Evolutionary conservation across 352 stramenopile species (phyloP).

Genomic region (Hyaloperonospora brassicae): DNA sequence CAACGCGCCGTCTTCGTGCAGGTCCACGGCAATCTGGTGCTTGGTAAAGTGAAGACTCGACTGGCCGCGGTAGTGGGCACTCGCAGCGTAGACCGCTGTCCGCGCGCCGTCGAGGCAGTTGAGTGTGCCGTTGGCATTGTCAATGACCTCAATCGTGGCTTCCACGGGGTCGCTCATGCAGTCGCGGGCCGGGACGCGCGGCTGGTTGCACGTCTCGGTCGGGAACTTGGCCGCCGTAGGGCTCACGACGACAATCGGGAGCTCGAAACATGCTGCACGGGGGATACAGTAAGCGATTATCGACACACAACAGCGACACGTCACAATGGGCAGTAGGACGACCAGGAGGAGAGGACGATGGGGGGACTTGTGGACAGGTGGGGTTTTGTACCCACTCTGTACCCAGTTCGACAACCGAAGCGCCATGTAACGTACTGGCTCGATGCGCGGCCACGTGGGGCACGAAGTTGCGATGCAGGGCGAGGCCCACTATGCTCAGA

Average conservation of each 20-base stretch:
- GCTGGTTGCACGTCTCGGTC: constrained; percentile 43
- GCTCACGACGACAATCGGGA: constrained; percentile 44
- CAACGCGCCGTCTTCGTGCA: constrained; percentile 26
- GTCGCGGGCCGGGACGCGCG: constrained; percentile 32
- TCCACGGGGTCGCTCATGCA: constrained; percentile 41
- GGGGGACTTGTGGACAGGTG: no score
- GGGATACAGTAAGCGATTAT: no score
- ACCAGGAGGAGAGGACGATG: no score
- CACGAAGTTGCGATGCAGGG: neutral
- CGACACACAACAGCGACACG: neutral
- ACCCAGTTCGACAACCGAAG: no score
- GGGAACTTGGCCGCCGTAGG: constrained; percentile 34
- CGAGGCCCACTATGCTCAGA: constrained; percentile 12
- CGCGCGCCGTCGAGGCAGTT: constrained; percentile 37
- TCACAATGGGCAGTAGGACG: neutral
- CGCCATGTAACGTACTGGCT: no score
- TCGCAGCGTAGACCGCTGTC: constrained; percentile 28
- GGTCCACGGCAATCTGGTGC: constrained; percentile 40
- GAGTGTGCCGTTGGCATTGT: constrained; percentile 31
- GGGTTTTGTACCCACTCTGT: no score
- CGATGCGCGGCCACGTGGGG: no score
- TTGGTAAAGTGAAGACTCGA: constrained; percentile 53
- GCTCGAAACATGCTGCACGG: constrained; percentile 39
- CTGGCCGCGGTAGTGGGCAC: constrained; percentile 50
- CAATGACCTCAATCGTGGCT: constrained; percentile 43